Conservation (phyloP, 306 rosid species). For the Lupinus albus region DNA sequence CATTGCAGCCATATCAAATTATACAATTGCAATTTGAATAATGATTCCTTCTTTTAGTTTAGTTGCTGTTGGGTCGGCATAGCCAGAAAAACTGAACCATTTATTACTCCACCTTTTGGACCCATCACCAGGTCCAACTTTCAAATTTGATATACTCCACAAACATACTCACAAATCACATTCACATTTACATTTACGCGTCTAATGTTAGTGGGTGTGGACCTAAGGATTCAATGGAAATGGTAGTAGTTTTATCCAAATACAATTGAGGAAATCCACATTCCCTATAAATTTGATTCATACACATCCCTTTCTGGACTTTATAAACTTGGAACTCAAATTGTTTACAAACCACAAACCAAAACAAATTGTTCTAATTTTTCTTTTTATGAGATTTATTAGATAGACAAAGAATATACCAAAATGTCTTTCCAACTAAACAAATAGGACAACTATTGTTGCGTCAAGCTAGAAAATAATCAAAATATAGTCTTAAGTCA, state of each 20-base stretch:
- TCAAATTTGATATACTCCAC: constrained; percentile 14
- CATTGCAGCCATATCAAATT: too few relatives aligned
- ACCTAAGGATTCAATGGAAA: constrained; percentile 31
- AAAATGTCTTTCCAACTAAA: constrained; percentile 28
- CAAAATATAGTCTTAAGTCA: too few relatives aligned
- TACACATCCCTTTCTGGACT: constrained; percentile 5
- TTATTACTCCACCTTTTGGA: constrained; percentile 26
- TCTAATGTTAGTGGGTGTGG: constrained; percentile 24
- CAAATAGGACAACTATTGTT: constrained; percentile 23
- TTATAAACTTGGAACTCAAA: constrained; percentile 7
- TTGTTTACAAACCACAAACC: too few relatives aligned
- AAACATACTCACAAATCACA: not conserved
- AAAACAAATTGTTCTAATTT: not conserved
- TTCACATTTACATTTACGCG: constrained; percentile 2
- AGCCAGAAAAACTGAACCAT: not conserved
- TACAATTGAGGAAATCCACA: not conserved
- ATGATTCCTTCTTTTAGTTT: constrained; percentile 11
- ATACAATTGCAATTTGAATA: too few relatives aligned
- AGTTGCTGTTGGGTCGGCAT: constrained; percentile 17
- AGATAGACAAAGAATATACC: not conserved
- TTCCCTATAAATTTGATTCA: not conserved
- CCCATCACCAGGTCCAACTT: constrained; percentile 23
- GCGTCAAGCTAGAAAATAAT: constrained; percentile 42
- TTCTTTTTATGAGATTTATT: not conserved
- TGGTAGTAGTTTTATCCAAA: constrained; percentile 32